Evolutionary conservation across 2,329 filamentous ascomycete genomes (phyloP).

Genomic region (Arthroderma sp.): DNA sequence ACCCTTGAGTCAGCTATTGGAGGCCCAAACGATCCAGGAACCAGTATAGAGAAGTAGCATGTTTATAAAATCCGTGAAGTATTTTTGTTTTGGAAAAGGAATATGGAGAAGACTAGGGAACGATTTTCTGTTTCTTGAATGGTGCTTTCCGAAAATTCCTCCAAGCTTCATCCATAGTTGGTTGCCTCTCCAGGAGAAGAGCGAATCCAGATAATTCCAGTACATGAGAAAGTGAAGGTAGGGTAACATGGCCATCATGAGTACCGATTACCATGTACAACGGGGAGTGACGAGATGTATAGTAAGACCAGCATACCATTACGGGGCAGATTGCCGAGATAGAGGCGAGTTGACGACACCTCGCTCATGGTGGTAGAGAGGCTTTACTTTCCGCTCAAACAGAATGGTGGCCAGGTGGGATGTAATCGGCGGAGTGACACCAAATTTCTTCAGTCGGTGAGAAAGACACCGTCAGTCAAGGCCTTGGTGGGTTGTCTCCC

Average conservation of each 20-base stretch:
- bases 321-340: constrained; percentile 93
- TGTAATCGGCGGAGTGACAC: no score
- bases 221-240: constrained; percentile 5
- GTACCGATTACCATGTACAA: constrained; percentile 5
- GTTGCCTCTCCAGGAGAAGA: constrained; percentile 4
- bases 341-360: constrained; percentile 88
- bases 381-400: not conserved
- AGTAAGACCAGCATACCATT: constrained; percentile 55
- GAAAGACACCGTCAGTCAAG: no score
- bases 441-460: no score
- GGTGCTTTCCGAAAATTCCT: not conserved
- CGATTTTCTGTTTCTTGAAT: not conserved
- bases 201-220: constrained; percentile 11
- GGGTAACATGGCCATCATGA: constrained; percentile 6
- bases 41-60: not conserved
- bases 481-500: no score
- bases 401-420: no score
- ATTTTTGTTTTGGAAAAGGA: not conserved
- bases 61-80: no score
- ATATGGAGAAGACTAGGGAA: not conserved
- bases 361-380: constrained; percentile 51
- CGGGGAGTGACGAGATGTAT: constrained; percentile 10
- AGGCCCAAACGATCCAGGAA: constrained; percentile 16
- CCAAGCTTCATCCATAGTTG: not conserved
- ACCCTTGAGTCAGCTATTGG: constrained; percentile 22